Percentiles rank a stretch among this genome's conserved stretches.
phyloP scores from a whole-genome alignment of 164 flowering plant species.

The Nelumbo lutea region DNA sequence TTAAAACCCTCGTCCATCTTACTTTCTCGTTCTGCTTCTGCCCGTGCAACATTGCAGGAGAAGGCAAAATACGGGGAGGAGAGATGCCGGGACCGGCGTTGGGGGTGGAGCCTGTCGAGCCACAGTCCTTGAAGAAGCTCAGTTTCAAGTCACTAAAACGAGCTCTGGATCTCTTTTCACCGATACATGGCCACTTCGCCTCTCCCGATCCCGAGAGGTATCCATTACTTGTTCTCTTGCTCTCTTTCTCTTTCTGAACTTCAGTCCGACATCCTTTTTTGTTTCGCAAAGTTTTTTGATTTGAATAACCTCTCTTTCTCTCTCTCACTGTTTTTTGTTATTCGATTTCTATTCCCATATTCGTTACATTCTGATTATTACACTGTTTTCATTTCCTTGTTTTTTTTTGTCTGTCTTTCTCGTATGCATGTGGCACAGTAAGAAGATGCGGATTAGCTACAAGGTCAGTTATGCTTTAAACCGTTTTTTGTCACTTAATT shows the following conservation, averaged over 20 bases:
- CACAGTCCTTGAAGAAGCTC: constrained; percentile 89
- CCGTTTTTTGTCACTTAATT: background rate
- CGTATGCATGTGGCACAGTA: constrained; percentile 39
- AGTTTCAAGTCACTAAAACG: constrained; percentile 82
- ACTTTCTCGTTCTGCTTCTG: too few relatives aligned
- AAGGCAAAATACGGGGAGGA: background rate
- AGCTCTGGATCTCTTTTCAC: constrained; percentile 75
- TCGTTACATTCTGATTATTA: too few relatives aligned
- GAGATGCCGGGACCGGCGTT: constrained; percentile 42
- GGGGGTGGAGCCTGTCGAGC: constrained; percentile 80
- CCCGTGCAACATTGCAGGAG: background rate
- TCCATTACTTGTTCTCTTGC: too few relatives aligned
- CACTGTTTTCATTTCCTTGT: too few relatives aligned
- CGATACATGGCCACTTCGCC: constrained; percentile 50
- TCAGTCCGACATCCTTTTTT: too few relatives aligned
- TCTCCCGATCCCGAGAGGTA: constrained; percentile 76
- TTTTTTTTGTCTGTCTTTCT: background rate
- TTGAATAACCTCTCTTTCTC: background rate
- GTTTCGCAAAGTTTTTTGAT: too few relatives aligned
- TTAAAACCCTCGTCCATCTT: too few relatives aligned
- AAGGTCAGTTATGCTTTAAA: constrained; percentile 46
- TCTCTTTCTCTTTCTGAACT: too few relatives aligned
- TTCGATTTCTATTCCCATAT: background rate
- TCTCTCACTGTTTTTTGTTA: background rate
- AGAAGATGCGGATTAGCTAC: constrained; percentile 59